Conservation (phyloP, 2,329 filamentous ascomycete genomes). For the Fragosphaeria purpurea region DNA sequence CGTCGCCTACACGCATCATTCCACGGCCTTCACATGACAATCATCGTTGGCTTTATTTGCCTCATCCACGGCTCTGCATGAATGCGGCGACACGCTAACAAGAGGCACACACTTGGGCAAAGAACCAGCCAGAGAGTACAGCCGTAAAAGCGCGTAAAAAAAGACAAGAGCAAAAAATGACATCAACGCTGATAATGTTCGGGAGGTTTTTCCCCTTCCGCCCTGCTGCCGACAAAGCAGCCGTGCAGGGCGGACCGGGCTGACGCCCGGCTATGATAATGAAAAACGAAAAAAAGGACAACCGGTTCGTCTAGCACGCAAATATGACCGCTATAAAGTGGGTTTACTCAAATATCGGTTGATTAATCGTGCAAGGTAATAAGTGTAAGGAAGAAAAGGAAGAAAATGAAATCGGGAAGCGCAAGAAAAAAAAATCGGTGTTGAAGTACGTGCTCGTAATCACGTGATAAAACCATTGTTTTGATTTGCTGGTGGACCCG, state of each 20-base stretch:
- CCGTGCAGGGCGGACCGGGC: slow-evolving; percentile 3
- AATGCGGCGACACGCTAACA: too few relatives aligned
- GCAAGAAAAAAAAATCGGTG: not conserved
- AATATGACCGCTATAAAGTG: slow-evolving; percentile 51
- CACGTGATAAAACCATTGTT: not conserved
- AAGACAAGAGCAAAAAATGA: not conserved
- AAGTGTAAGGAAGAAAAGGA: slow-evolving; percentile 30
- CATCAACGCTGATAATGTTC: not conserved
- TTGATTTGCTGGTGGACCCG: not conserved
- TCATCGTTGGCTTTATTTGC: too few relatives aligned
- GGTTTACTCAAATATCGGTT: slow-evolving; percentile 40
- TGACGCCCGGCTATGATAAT: slow-evolving; percentile 1
- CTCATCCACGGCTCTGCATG: too few relatives aligned
- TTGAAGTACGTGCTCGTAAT: not conserved
- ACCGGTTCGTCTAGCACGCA: slow-evolving; percentile 43
- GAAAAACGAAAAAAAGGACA: slow-evolving; percentile 5
- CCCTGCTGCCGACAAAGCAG: not conserved
- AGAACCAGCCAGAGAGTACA: not conserved
- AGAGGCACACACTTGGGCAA: too few relatives aligned
- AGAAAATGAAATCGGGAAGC: slow-evolving; percentile 7
- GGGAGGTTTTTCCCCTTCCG: slow-evolving; percentile 6
- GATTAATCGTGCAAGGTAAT: slow-evolving; percentile 47
- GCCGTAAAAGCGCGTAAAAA: not conserved
- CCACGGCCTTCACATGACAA: too few relatives aligned
- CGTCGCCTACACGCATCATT: too few relatives aligned